Percentiles rank a stretch among this genome's conserved stretches.
phyloP scores from a whole-genome alignment of 345 rosid species.

The Noccaea caerulescens region DNA sequence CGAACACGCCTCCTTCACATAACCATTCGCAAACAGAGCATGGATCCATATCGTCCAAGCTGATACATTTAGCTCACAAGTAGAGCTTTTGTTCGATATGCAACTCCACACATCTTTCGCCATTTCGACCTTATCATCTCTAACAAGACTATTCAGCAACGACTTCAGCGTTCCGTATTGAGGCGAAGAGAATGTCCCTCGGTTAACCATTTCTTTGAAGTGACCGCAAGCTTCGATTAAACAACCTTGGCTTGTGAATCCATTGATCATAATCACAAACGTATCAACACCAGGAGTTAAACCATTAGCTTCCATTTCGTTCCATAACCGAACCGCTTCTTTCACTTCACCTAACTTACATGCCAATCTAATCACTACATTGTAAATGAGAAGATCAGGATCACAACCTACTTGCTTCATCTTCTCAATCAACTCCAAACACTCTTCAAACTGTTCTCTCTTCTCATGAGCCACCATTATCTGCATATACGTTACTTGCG shows the following conservation, averaged over 20 bases:
- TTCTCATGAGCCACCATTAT: slow-evolving; percentile 90
- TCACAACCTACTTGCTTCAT: slow-evolving; percentile 66
- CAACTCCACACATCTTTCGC: slow-evolving; percentile 89
- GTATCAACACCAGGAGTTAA: slow-evolving; percentile 81
- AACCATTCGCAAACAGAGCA: slow-evolving; percentile 68
- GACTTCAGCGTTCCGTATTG: slow-evolving; percentile 81
- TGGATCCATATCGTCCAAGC: slow-evolving; percentile 99
- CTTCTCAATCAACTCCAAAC: slow-evolving; percentile 62
- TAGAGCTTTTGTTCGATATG: slow-evolving; percentile 58
- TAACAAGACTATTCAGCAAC: slow-evolving; percentile 67
- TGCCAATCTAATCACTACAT: slow-evolving; percentile 74
- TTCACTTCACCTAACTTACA: slow-evolving; percentile 79
- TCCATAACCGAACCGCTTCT: slow-evolving; percentile 71
- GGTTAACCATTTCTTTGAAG: slow-evolving; percentile 83
- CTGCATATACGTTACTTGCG: slow-evolving; percentile 69
- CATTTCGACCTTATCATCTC: slow-evolving; percentile 78
- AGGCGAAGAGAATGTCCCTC: slow-evolving; percentile 77
- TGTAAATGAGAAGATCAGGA: slow-evolving; percentile 67
- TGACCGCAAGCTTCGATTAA: slow-evolving; percentile 71
- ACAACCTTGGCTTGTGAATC: slow-evolving; percentile 68
- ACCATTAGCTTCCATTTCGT: slow-evolving; percentile 72
- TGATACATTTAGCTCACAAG: slow-evolving; percentile 73
- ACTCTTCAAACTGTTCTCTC: slow-evolving; percentile 83
- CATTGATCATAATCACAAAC: slow-evolving; percentile 74
- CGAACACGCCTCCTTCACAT: slow-evolving; percentile 90